These are phyloP conservation scores for Cicer judaicum DNA, from an alignment of 306 rosid species.

Conservation along the genomic window DNA sequence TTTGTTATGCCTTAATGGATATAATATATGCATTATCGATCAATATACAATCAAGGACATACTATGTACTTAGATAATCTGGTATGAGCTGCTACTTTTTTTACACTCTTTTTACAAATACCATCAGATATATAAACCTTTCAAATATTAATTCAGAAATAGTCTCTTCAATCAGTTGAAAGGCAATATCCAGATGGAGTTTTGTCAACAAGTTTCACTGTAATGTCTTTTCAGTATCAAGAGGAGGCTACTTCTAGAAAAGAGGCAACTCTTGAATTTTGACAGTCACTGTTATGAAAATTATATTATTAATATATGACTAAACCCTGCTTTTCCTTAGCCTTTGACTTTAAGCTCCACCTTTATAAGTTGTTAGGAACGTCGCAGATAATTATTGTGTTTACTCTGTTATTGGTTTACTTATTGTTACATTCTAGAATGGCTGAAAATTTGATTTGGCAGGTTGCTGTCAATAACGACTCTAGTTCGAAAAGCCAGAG, in stretches of 20 bases:
- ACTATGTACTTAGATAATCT: constrained; percentile 24
- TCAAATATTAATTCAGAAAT: constrained; percentile 20
- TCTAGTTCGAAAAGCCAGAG: constrained; percentile 41
- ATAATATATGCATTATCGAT: background rate
- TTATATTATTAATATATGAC: constrained; percentile 1
- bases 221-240: constrained; percentile 21
- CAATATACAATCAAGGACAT: background rate
- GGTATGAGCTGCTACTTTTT: constrained; percentile 3
- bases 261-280: constrained; percentile 3
- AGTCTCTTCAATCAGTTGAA: constrained; percentile 31
- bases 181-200: constrained; percentile 16
- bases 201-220: background rate
- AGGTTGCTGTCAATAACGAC: constrained; percentile 50
- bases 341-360: constrained; percentile 29
- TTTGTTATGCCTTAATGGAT: constrained; percentile 14
- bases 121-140: constrained; percentile 14
- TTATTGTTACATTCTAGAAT: constrained; percentile 39
- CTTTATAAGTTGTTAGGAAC: constrained; percentile 18
- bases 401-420: background rate
- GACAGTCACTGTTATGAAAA: constrained; percentile 1
- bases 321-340: constrained; percentile 22
- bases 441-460: constrained; percentile 48
- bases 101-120: background rate
- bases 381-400: constrained; percentile 19
- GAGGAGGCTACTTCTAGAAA: constrained; percentile 26